Evolutionary conservation across 2,329 filamentous ascomycete species (phyloP), one percentile per base, ranked within the genome.

Genomic region (Beauveria scarabaeidicola): DNA sequence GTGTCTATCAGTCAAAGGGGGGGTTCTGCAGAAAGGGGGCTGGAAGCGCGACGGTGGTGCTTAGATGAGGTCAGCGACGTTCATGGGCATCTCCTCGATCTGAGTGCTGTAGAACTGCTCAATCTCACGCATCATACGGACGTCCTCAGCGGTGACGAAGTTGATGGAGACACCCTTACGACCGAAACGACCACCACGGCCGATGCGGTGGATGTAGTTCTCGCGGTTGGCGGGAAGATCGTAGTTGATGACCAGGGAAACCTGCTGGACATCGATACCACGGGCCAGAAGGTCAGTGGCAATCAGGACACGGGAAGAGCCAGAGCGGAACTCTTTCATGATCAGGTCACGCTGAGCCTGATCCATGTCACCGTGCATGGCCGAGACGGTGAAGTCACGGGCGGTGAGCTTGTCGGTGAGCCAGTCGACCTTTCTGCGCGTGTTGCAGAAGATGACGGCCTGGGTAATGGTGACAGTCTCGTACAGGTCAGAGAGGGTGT

Each of bases 21-120:
- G 63, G 63, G 64, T 65, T 59, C 65, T 62, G 64, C 65, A 56
- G 64, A 64, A 62, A 64, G 61, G 64, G 65, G 62, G 63, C 64
- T 68, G 27, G 19, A 38, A 43, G 32, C 23, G 61, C 64, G 60
- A 65, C 61, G 62, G 61, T 65, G 66, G 64, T 62, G 61, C 65
- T 85, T 87, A 88, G 76, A 89, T 89, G 69, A 89, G 84, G 70
- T 89, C 86, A 69, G 86, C 86, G 69, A 89, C 86, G 78, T 89
- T 89, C 94, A 99, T 97, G 73, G 94, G 94, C 94, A 99, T 99
- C 86, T 99, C 94, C 81, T 99, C 94, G 69, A 99, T 97, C 83
- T 99, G 94, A 77, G 94, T 99, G 86, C 91, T 96, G 88, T 99
- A 99, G 86, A 97, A 99, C 82, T 97, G 91, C 79, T 99, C 94